Conservation (phyloP, 768 basidiomycete genomes). For the Omphalotus guepiniiformis region DNA sequence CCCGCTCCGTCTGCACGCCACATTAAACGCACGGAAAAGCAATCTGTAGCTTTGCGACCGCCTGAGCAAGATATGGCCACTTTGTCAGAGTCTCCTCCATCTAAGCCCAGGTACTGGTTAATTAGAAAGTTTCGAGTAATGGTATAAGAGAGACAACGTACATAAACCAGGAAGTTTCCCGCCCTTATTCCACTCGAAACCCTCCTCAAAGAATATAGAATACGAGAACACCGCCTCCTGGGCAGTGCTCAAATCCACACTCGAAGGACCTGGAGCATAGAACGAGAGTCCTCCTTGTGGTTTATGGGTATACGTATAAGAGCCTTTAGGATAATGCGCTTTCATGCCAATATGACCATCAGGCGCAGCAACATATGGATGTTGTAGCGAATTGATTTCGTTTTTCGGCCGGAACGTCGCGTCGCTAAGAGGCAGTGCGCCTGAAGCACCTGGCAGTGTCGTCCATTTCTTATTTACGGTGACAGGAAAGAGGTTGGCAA, state of each 20-base stretch:
- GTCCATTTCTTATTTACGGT: constrained; percentile 38
- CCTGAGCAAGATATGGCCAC: constrained; percentile 57
- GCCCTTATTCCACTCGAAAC: constrained; percentile 62
- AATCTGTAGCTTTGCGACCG: constrained; percentile 49
- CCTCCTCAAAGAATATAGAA: constrained; percentile 58
- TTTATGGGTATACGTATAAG: constrained; percentile 43
- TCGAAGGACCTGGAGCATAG: constrained; percentile 55
- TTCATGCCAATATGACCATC: constrained; percentile 51
- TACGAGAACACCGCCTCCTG: constrained; percentile 64
- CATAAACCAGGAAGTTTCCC: constrained; percentile 74
- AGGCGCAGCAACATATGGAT: constrained; percentile 40
- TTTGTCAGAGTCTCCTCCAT: constrained; percentile 50
- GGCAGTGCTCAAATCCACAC: constrained; percentile 52
- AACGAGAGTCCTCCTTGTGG: constrained; percentile 64
- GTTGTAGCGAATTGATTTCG: constrained; percentile 31
- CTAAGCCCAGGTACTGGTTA: constrained; percentile 24
- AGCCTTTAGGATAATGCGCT: constrained; percentile 53
- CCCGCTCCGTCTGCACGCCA: constrained; percentile 57
- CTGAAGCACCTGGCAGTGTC: constrained; percentile 32
- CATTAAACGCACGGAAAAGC: constrained; percentile 70
- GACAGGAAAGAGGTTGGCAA: constrained; percentile 41
- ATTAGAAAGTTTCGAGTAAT: constrained; percentile 7
- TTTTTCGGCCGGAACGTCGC: constrained; percentile 40
- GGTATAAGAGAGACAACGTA: constrained; percentile 27
- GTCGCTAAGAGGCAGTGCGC: constrained; percentile 39